These are phyloP conservation scores for Fragosphaeria purpurea DNA, from an alignment of 2,329 filamentous ascomycete species.

Conservation along the genomic window DNA sequence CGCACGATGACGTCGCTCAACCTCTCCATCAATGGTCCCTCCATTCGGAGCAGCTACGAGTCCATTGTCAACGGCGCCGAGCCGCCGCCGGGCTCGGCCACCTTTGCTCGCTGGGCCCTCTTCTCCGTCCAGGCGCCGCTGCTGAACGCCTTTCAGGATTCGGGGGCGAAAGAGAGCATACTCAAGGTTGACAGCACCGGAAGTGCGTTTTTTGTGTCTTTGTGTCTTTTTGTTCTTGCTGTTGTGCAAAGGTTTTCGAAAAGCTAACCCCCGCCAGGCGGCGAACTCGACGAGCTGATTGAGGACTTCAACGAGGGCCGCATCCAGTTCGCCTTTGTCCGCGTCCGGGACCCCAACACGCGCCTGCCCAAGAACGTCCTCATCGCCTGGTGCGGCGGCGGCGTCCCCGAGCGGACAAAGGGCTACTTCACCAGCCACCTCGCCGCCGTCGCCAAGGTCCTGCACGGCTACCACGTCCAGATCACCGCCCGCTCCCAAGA, in stretches of 20 bases:
- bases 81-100: slow-evolving; percentile 56
- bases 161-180: slow-evolving; percentile 79
- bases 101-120: slow-evolving; percentile 85
- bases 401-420: slow-evolving; percentile 96
- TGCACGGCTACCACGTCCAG: slow-evolving; percentile 96
- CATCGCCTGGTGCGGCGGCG: slow-evolving; percentile 94
- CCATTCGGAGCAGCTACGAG: slow-evolving; percentile 72
- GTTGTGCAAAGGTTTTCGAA: no score
- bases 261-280: slow-evolving; percentile 40
- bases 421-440: slow-evolving; percentile 97
- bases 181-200: slow-evolving; percentile 90
- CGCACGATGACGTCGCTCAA: slow-evolving; percentile 67
- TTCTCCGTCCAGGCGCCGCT: slow-evolving; percentile 90
- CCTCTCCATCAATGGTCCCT: slow-evolving; percentile 67
- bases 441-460: slow-evolving; percentile 76
- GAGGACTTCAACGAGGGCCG: slow-evolving; percentile 96
- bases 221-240: not conserved
- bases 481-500: slow-evolving; percentile 87
- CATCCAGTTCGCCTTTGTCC: slow-evolving; percentile 93
- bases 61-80: slow-evolving; percentile 44
- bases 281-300: slow-evolving; percentile 78
- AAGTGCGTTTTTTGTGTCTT: slow-evolving; percentile 22
- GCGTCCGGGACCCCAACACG: slow-evolving; percentile 91
- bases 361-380: slow-evolving; percentile 82
- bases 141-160: slow-evolving; percentile 84